Evolutionary conservation across 306 rosid genomes (phyloP).

Genomic region (Sophora flavescens): DNA sequence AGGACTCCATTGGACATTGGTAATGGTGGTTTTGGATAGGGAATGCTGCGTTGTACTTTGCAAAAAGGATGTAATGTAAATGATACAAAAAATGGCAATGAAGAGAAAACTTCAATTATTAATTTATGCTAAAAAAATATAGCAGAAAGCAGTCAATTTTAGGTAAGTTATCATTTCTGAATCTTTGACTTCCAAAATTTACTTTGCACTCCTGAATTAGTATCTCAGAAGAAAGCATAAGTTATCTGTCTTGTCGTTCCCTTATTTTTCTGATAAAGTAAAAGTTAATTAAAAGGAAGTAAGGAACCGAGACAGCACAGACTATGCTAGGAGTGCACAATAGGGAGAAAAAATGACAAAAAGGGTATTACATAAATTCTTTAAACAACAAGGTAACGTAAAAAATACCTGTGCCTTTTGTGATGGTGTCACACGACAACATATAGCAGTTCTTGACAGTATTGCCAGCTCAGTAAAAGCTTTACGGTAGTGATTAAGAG

Average conservation of each 20-base stretch:
- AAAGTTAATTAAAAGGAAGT: slow-evolving; percentile 26
- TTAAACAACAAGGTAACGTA: slow-evolving; percentile 38
- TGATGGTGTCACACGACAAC: slow-evolving; percentile 98
- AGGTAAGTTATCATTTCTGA: background rate
- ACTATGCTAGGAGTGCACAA: slow-evolving; percentile 5
- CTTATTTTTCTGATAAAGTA: background rate
- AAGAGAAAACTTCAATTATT: background rate
- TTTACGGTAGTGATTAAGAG: slow-evolving; percentile 81
- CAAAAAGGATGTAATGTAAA: background rate
- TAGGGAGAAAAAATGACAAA: slow-evolving; percentile 28
- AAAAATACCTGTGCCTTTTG: slow-evolving; percentile 93
- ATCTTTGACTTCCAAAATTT: slow-evolving; percentile 14
- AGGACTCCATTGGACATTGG: background rate
- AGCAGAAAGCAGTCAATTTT: background rate
- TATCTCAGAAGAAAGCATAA: slow-evolving; percentile 29
- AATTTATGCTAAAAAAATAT: background rate
- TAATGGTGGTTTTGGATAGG: background rate
- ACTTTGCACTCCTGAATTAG: background rate
- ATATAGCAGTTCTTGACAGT: slow-evolving; percentile 96
- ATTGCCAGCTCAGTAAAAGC: slow-evolving; percentile 95
- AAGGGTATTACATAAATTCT: slow-evolving; percentile 18
- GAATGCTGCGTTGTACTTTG: background rate
- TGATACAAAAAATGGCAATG: background rate
- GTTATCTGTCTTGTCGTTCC: background rate
- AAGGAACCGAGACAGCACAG: slow-evolving; percentile 37